Conservation (phyloP, 192 early-diverging fungal genomes). For the Funneliformis geosporum region DNA sequence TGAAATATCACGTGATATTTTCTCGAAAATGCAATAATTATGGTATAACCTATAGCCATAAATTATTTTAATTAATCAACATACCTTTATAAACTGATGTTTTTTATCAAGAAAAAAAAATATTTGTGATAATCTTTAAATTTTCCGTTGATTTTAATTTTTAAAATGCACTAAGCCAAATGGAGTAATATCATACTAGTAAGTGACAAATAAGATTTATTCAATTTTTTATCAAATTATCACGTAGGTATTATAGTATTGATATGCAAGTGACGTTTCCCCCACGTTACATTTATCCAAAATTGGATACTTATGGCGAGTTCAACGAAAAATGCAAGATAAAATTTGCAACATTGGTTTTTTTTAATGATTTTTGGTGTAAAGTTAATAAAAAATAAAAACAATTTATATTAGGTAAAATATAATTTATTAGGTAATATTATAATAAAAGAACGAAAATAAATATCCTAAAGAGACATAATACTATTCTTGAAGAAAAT, state of each 20-base stretch:
- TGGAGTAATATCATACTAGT: not conserved
- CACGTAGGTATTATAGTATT: not conserved
- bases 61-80: too few relatives aligned
- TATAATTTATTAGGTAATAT: not conserved
- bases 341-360: not conserved
- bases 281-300: not conserved
- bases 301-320: not conserved
- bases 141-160: too few relatives aligned
- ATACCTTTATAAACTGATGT: too few relatives aligned
- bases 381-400: not conserved
- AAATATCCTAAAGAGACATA: not conserved
- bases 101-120: not conserved
- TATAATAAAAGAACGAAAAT: not conserved
- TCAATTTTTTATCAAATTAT: not conserved
- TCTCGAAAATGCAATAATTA: too few relatives aligned
- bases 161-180: not conserved
- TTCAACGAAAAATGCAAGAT: not conserved
- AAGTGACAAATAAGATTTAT: not conserved
- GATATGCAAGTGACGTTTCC: not conserved
- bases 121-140: not conserved
- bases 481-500: not conserved
- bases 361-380: not conserved
- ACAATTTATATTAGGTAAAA: not conserved
- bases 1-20: too few relatives aligned
- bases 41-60: too few relatives aligned